Percentiles rank a stretch among this genome's conserved stretches.
phyloP scores from a whole-genome alignment of 805 yeast genomes.

The Brettanomyces nanus region DNA sequence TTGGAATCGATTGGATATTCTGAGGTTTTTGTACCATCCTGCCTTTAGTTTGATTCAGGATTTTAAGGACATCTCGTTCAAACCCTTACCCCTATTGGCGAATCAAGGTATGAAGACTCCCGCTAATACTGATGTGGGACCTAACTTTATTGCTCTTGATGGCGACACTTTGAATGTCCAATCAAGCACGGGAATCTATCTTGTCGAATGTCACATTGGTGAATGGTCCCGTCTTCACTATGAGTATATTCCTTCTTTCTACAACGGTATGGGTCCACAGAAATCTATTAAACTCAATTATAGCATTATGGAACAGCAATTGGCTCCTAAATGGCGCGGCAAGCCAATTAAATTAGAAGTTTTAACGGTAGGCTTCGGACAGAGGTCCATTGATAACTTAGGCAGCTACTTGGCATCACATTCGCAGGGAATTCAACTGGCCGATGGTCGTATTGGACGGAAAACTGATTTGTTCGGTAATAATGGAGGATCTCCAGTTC shows the following conservation, averaged over 20 bases:
- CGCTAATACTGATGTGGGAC: conserved; percentile 29
- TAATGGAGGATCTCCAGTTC: conserved; percentile 10
- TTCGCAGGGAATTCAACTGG: conserved; percentile 12
- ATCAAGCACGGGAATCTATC: conserved; percentile 61
- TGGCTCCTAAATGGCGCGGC: conserved; percentile 27
- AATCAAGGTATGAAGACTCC: conserved; percentile 26
- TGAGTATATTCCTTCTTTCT: conserved; percentile 49
- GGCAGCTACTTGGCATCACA: conserved; percentile 22
- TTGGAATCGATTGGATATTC: conserved; percentile 78
- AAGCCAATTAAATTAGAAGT: conserved; percentile 43
- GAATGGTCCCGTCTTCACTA: conserved; percentile 50
- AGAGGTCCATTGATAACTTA: conserved; percentile 44
- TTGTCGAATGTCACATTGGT: conserved; percentile 62
- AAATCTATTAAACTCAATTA: conserved; percentile 40
- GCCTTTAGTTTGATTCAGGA: conserved; percentile 69
- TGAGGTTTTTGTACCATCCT: conserved; percentile 76
- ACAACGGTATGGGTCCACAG: conserved; percentile 58
- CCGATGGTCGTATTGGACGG: conserved; percentile 9
- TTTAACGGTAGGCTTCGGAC: conserved; percentile 54
- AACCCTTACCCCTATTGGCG: conserved; percentile 21
- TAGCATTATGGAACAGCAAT: conserved; percentile 32
- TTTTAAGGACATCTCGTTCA: conserved; percentile 32
- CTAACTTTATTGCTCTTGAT: conserved; percentile 39
- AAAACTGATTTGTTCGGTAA: conserved; percentile 20
- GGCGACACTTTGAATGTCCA: conserved; percentile 36